Conservation (phyloP, 768 basidiomycete genomes). For the Auricularia sp. region DNA sequence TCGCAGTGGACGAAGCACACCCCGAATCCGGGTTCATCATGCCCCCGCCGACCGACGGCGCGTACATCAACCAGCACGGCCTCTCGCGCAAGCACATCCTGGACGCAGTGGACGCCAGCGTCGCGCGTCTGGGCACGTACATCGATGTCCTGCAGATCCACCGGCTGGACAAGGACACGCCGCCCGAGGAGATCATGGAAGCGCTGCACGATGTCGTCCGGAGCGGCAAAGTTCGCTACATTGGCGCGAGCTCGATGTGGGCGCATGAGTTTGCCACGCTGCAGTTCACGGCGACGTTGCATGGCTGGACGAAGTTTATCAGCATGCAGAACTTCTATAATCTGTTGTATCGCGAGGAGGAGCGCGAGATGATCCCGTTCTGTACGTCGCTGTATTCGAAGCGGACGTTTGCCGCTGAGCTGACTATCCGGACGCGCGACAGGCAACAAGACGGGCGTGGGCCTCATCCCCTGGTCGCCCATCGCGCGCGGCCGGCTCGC, state of each 20-base stretch:
- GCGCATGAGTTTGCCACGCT: slow-evolving; percentile 31
- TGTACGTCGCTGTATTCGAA: slow-evolving; percentile 3
- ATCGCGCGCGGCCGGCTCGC: slow-evolving; percentile 42
- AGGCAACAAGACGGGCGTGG: slow-evolving; percentile 40
- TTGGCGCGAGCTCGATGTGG: slow-evolving; percentile 38
- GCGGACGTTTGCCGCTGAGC: slow-evolving; percentile 12
- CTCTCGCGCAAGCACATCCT: slow-evolving; percentile 28
- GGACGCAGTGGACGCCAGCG: slow-evolving; percentile 20
- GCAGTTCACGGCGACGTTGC: neutral
- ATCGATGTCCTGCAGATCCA: slow-evolving; percentile 40
- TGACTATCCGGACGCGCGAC: neutral
- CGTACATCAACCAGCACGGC: slow-evolving; percentile 20
- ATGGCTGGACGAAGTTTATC: slow-evolving; percentile 35
- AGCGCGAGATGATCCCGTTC: slow-evolving; percentile 51
- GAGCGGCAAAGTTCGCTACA: slow-evolving; percentile 40
- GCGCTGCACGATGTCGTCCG: slow-evolving; percentile 40
- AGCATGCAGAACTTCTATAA: slow-evolving; percentile 63
- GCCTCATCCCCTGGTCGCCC: slow-evolving; percentile 50
- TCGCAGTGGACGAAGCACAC: slow-evolving; percentile 3
- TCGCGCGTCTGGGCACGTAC: slow-evolving; percentile 30
- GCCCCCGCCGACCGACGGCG: slow-evolving; percentile 6
- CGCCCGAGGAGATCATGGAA: slow-evolving; percentile 38
- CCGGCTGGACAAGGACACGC: slow-evolving; percentile 25
- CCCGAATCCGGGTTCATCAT: neutral
- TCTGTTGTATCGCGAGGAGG: slow-evolving; percentile 54